phyloP scores from a whole-genome alignment of 345 rosid species.

The Sisymbrium altissimum region DNA sequence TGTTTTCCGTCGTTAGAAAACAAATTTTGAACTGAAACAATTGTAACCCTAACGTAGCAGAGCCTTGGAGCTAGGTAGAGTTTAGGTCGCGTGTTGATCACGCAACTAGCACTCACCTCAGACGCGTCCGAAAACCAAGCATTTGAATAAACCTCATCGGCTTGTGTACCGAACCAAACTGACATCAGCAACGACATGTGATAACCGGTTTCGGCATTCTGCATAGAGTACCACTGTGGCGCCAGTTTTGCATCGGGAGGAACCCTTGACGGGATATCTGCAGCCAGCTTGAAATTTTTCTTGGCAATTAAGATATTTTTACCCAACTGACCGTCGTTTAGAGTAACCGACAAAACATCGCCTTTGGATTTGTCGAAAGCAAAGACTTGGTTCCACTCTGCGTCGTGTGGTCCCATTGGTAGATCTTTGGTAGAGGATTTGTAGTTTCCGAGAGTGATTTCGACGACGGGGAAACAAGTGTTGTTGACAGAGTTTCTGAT shows the following conservation, averaged over 20 bases:
- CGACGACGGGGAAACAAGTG: constrained; percentile 9
- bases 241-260: constrained; percentile 28
- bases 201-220: background rate
- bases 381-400: constrained; percentile 23
- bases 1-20: background rate
- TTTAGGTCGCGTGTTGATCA: constrained; percentile 25
- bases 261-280: constrained; percentile 12
- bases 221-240: constrained; percentile 1
- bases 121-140: constrained; percentile 28
- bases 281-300: constrained; percentile 6
- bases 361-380: constrained; percentile 31
- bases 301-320: background rate
- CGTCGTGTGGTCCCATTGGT: background rate
- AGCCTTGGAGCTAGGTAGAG: constrained; percentile 28
- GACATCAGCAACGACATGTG: constrained; percentile 5
- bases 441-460: constrained; percentile 25
- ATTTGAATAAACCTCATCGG: constrained; percentile 16
- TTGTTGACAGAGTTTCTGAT: background rate
- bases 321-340: background rate
- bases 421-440: constrained; percentile 13
- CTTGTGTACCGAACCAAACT: constrained; percentile 30
- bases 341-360: constrained; percentile 16
- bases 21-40: constrained; percentile 29
- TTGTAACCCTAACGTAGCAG: constrained; percentile 27
- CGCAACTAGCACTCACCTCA: constrained; percentile 4